A percentile compares a stretch with the other conserved stretches of the same genome.
These are phyloP conservation scores for Colletotrichum sansevieriae DNA, from an alignment of 2,329 filamentous ascomycete genomes.

Conservation along the genomic window DNA sequence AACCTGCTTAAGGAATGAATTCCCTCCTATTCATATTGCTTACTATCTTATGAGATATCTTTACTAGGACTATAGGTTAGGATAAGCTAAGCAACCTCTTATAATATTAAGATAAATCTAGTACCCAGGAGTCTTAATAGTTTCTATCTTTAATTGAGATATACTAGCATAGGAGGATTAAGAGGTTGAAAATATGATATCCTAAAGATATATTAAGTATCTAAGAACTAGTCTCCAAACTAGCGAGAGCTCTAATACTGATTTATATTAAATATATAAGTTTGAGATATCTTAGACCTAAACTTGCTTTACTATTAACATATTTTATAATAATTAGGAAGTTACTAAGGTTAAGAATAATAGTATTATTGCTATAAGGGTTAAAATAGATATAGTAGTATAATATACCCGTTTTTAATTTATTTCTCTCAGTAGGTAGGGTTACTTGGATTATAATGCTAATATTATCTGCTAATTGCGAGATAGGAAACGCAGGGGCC, in stretches of 20 bases:
- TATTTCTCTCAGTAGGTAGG: not conserved
- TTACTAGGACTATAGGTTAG: not conserved
- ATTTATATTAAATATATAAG: not conserved
- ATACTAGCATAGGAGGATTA: not conserved
- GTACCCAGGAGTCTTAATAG: not conserved
- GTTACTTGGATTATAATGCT: not conserved
- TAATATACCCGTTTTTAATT: not conserved
- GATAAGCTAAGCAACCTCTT: not conserved
- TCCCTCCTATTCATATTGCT: not conserved
- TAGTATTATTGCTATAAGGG: not conserved
- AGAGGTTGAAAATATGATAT: not conserved
- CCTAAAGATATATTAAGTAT: not conserved
- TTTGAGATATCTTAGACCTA: not conserved
- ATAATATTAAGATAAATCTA: not conserved
- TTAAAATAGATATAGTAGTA: not conserved
- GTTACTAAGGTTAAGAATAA: not conserved
- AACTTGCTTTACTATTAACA: not conserved
- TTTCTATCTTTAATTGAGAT: not conserved
- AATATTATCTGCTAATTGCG: not conserved
- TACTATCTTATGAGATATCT: not conserved
- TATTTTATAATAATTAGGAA: not conserved
- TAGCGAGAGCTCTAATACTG: not conserved
- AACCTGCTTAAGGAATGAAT: not conserved
- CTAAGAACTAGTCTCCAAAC: not conserved
- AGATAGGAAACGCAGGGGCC: not conserved